Percentiles rank a stretch among this genome's conserved stretches.
Conservation (phyloP, 257 asterid genomes). For the Nicotiana benthamiana region DNA sequence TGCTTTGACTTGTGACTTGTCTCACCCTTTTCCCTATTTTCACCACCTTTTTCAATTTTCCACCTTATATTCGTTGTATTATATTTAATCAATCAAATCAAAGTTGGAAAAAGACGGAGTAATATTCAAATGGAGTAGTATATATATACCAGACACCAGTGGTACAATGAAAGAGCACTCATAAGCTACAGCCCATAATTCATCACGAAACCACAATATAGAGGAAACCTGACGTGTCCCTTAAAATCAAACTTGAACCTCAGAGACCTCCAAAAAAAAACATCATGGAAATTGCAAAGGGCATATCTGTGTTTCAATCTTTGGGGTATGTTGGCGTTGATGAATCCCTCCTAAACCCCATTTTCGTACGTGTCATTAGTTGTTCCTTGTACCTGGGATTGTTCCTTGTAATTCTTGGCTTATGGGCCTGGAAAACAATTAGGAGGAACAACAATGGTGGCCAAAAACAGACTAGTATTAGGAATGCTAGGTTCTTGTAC, state of each 20-base stretch:
- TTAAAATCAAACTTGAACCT: not conserved
- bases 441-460: conserved; percentile 9
- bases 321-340: conserved; percentile 12
- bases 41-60: not conserved
- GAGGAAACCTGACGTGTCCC: not conserved
- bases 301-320: conserved; percentile 17
- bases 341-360: conserved; percentile 35
- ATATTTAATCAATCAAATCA: conserved; percentile 2
- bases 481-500: conserved; percentile 13
- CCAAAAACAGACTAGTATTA: conserved; percentile 13
- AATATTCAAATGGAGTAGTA: not conserved
- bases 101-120: not conserved
- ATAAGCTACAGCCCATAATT: not conserved
- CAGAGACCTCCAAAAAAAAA: not conserved
- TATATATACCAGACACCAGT: not conserved
- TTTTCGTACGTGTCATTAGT: conserved; percentile 41
- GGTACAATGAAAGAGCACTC: not conserved
- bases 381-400: conserved; percentile 42
- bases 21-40: not conserved
- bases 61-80: not conserved
- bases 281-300: conserved; percentile 8
- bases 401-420: conserved; percentile 18
- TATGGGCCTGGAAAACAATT: conserved; percentile 32
- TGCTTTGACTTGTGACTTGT: not conserved
- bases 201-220: not conserved